phyloP scores from a whole-genome alignment of 139 green algal genomes.

The Micractinium conductrix region DNA sequence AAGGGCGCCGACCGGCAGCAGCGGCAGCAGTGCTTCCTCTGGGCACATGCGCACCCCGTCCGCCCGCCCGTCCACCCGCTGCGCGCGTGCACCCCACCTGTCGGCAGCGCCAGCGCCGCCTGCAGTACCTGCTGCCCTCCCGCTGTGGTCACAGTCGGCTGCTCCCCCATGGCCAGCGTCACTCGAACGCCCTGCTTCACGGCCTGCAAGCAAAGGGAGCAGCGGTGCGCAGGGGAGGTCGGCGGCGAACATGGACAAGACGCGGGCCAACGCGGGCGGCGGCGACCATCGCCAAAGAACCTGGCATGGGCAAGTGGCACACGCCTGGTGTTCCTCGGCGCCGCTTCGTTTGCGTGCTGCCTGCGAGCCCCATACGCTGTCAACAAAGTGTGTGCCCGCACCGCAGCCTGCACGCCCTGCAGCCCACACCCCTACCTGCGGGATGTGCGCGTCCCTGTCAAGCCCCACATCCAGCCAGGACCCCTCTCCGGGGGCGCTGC shows the following conservation, averaged over 20 bases:
- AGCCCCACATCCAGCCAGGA: conserved; percentile 82
- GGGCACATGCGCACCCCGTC: not conserved
- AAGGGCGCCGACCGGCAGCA: too few relatives aligned
- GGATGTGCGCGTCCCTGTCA: conserved; percentile 55
- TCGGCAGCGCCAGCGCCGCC: conserved; percentile 48
- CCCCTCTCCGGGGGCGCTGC: conserved; percentile 36
- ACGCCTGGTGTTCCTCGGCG: too few relatives aligned
- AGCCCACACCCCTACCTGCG: conserved; percentile 6
- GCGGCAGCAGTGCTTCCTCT: not conserved
- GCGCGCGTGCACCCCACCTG: conserved; percentile 20
- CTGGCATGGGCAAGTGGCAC: too few relatives aligned
- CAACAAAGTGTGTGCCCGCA: too few relatives aligned
- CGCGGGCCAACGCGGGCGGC: not conserved
- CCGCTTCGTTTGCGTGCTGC: too few relatives aligned
- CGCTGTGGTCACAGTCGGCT: conserved; percentile 39
- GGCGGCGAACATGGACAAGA: not conserved
- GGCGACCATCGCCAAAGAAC: too few relatives aligned
- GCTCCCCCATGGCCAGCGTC: conserved; percentile 68
- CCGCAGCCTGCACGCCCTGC: too few relatives aligned
- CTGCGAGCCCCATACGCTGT: too few relatives aligned
- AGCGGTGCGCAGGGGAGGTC: not conserved
- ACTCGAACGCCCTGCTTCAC: conserved; percentile 51
- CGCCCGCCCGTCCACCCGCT: too few relatives aligned
- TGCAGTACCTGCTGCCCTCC: conserved; percentile 64
- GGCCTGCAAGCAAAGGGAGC: conserved; percentile 16